Conservation (phyloP, 306 rosid genomes). For the Medicago lupulina region DNA sequence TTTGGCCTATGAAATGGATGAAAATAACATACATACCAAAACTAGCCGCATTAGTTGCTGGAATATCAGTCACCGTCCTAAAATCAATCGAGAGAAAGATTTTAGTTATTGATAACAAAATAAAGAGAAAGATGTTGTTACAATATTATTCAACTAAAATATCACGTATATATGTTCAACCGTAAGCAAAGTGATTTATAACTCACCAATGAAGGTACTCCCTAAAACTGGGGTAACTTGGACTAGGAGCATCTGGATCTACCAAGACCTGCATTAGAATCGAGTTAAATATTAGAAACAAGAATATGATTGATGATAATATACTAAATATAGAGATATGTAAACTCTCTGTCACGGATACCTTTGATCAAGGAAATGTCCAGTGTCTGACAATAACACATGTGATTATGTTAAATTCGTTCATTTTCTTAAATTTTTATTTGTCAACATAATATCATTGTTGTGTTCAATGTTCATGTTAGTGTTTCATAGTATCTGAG, state of each 20-base stretch:
- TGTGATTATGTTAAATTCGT: too few species aligned
- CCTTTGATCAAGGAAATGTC: too few species aligned
- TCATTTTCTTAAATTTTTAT: too few species aligned
- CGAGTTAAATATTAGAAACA: background rate
- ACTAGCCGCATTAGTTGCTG: constrained; percentile 39
- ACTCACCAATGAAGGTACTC: constrained; percentile 56
- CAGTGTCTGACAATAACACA: too few species aligned
- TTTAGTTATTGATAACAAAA: too few species aligned
- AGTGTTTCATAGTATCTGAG: too few species aligned
- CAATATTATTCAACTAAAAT: background rate
- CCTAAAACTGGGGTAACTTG: constrained; percentile 48
- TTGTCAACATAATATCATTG: too few species aligned
- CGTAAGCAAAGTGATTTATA: background rate
- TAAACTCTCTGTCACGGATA: too few species aligned
- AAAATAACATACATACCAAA: constrained; percentile 38
- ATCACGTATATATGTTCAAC: background rate
- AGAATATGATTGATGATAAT: background rate
- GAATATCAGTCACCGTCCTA: constrained; percentile 56
- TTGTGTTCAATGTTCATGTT: too few species aligned
- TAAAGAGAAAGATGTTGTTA: too few species aligned
- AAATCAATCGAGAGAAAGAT: constrained; percentile 13
- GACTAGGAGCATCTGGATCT: constrained; percentile 54
- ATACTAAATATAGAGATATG: background rate
- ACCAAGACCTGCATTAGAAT: constrained; percentile 37
- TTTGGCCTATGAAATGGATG: constrained; percentile 1